Conservation (phyloP, 495 filamentous ascomycete species). For the Lepidopterella palustris region DNA sequence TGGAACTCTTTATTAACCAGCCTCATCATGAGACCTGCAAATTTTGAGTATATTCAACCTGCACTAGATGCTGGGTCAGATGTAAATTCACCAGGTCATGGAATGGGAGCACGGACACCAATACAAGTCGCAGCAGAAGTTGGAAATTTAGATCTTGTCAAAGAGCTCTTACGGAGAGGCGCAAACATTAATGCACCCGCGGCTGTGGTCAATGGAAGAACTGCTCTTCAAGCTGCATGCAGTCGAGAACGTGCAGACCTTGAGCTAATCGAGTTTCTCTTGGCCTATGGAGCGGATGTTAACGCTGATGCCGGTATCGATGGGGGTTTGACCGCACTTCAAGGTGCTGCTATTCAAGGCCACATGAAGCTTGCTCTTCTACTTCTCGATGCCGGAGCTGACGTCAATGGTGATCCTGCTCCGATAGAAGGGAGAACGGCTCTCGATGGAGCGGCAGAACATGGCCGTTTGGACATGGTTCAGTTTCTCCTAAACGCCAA, state of each 20-base stretch:
- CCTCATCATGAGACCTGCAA: not conserved
- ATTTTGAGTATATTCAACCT: not conserved
- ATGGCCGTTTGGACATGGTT: not conserved
- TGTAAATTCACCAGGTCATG: not conserved
- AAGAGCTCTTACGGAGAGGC: not conserved
- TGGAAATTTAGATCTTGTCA: not conserved
- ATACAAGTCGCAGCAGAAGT: not conserved
- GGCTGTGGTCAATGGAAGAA: not conserved
- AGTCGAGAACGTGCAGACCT: not conserved
- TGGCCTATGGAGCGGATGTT: not conserved
- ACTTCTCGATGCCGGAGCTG: constrained; percentile 2
- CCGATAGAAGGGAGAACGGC: not conserved
- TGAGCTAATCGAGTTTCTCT: not conserved
- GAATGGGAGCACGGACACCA: not conserved
- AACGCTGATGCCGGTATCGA: not conserved
- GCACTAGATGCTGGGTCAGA: not conserved
- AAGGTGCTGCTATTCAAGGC: not conserved
- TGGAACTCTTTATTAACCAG: not conserved
- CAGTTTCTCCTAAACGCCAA: not conserved
- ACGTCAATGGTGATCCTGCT: not conserved
- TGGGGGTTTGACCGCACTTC: not conserved
- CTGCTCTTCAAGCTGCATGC: not conserved
- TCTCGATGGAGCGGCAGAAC: not conserved
- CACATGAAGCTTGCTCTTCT: not conserved
- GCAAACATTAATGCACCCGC: not conserved